Base-by-base conservation (phyloP, 1,139 yeast species). In the Debaryomyces subglobosus region DNA sequence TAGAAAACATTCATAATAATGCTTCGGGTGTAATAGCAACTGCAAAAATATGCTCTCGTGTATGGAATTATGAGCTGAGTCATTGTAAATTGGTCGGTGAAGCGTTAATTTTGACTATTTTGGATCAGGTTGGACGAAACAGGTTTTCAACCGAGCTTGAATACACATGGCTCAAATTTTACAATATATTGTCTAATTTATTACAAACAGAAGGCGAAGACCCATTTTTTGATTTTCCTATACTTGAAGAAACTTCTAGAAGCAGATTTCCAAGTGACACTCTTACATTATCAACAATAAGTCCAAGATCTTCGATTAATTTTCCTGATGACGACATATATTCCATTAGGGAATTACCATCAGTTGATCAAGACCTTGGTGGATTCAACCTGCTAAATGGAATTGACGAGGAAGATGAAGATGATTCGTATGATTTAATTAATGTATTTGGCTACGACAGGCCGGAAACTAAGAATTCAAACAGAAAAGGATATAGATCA, bases 31-130 rank as follows among this genome's bases (percentile, higher is more conserved):
- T 30, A 10, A 41, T 42, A 3, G 43, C 45, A 35, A 25, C 57
- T 16, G 52, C 61, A 30, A 60, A 64, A 38, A 50, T 56, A 32
- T 61, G 62, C 45, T 45, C 55, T 5, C 47, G 71, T 37, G 49
- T 67, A 16, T 62, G 60, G 53, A 49, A 57, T 30, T 47, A 66
- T 33, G 58, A 51, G 15, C 33, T 41, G 5, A 18, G 34, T 7
- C 45, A 55, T 18, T 67, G 64, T 49, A 45, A 43, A 10, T 47
- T 57, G 0, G 47, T 67, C 13, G 69, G 71, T 3, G 66, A 65
- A 41, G 54, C 63, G 6, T 50, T 66, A 4, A 50, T 60, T 3
- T 16, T 49, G n/a, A 48, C 65, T 7, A 49, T 63, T 5, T 43
- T 56, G 16, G 64, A 56, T 12, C 30, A 44, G n/a, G 40, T 55